Evolutionary conservation across 164 flowering plant genomes (phyloP).

Genomic region (Magnolia sinica): DNA sequence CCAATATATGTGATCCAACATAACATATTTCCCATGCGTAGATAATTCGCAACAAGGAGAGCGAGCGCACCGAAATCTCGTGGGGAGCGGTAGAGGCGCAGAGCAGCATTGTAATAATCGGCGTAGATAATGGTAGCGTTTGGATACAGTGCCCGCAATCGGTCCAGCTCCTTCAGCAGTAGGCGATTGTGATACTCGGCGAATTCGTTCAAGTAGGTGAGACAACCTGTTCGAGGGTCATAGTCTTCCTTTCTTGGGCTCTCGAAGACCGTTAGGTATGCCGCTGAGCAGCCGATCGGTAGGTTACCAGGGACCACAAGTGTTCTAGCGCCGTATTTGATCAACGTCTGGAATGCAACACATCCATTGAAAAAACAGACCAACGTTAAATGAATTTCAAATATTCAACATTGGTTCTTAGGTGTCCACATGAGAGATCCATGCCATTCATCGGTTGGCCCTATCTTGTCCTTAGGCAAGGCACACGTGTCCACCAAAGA

Average conservation of each 20-base stretch:
- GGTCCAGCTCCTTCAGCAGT: background rate
- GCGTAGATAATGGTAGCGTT: background rate
- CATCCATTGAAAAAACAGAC: too few species aligned
- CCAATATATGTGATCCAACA: too few species aligned
- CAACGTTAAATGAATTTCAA: too few species aligned
- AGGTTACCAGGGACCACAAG: background rate
- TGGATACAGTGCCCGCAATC: background rate
- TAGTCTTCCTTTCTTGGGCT: background rate
- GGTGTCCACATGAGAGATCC: too few species aligned
- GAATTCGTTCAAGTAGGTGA: background rate
- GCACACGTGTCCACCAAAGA: too few species aligned
- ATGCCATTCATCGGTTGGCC: too few species aligned
- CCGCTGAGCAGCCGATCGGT: conserved; percentile 3
- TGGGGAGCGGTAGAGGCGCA: background rate
- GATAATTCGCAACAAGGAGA: too few species aligned
- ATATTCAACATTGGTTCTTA: too few species aligned
- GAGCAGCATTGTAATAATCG: background rate
- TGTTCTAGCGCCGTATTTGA: background rate
- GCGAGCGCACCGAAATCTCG: background rate
- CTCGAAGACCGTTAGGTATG: background rate
- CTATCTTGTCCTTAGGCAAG: too few species aligned
- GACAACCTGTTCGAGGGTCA: background rate
- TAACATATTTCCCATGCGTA: too few species aligned
- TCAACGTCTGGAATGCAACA: background rate
- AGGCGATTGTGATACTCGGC: conserved; percentile 3